phyloP scores from a whole-genome alignment of 768 basidiomycete genomes.

The Candolleomyces aberdarensis region DNA sequence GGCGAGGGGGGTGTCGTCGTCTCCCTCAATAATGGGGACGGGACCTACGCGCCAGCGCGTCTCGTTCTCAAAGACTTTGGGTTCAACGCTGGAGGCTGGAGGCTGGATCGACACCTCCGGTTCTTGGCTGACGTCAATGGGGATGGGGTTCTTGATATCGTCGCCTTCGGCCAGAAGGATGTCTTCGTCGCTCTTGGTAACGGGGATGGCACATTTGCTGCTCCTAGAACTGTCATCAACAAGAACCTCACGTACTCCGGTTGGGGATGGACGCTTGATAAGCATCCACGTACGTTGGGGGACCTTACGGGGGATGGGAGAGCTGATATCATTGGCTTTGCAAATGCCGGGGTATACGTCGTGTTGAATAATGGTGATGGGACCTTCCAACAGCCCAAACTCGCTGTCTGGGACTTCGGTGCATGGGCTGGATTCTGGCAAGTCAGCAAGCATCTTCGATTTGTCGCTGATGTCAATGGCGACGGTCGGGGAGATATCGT shows the following conservation, averaged over 20 bases:
- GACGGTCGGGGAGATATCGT: not conserved
- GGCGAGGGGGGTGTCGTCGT: no score
- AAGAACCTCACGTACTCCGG: not conserved
- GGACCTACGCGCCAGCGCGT: not conserved
- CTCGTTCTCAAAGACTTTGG: conserved; percentile 4
- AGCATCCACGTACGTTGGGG: no score
- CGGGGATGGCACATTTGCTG: not conserved
- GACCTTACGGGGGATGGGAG: no score
- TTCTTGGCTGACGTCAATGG: conserved; percentile 1
- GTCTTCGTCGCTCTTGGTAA: not conserved
- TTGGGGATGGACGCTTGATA: not conserved
- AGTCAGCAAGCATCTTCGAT: not conserved
- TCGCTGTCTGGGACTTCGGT: no score
- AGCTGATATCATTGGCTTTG: no score
- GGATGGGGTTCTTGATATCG: conserved; percentile 1
- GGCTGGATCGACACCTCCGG: not conserved
- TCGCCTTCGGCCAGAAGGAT: not conserved
- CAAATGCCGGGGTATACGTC: no score
- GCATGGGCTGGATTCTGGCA: no score
- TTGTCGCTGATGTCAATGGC: conserved; percentile 3
- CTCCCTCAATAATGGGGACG: no score
- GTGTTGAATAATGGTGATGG: no score
- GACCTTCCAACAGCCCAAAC: no score
- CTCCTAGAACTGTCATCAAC: not conserved
- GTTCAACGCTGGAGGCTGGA: not conserved